Evolutionary conservation across 2,329 filamentous ascomycete genomes (phyloP).

Genomic region (Trichoderma guizhouense): DNA sequence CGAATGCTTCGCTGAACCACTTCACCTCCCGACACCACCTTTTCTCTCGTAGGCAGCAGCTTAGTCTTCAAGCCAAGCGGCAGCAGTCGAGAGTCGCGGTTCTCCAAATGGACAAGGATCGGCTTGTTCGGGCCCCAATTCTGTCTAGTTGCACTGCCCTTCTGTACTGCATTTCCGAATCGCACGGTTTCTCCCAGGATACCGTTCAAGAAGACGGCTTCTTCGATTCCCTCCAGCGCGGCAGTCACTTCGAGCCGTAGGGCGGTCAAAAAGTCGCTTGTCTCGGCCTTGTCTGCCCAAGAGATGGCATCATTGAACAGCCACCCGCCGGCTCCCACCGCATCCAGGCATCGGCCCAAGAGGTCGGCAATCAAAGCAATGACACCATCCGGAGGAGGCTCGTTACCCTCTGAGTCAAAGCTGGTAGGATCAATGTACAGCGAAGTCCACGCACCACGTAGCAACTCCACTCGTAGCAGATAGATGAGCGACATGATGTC

Average conservation of each 20-base stretch:
- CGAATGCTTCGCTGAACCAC: conserved; percentile 64
- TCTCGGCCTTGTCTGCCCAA: conserved; percentile 49
- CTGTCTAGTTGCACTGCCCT: conserved; percentile 29
- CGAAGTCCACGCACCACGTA: conserved; percentile 72
- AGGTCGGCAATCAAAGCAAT: conserved; percentile 70
- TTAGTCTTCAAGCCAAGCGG: conserved; percentile 70
- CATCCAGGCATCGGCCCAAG: conserved; percentile 70
- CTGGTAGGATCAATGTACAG: conserved; percentile 61
- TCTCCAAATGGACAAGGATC: conserved; percentile 41
- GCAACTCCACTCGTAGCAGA: conserved; percentile 68
- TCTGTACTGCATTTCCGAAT: conserved; percentile 48
- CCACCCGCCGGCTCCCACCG: conserved; percentile 72
- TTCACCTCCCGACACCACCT: conserved; percentile 68
- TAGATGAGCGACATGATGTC: conserved; percentile 71
- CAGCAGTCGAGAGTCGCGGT: conserved; percentile 51
- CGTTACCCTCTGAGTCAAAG: conserved; percentile 40
- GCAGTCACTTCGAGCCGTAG: conserved; percentile 68
- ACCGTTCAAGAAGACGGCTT: conserved; percentile 62
- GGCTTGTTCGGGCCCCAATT: conserved; percentile 39
- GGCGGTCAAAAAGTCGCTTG: conserved; percentile 61
- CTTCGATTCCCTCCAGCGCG: conserved; percentile 68
- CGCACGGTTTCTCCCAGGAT: conserved; percentile 64
- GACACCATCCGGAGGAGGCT: conserved; percentile 59
- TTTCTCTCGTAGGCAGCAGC: conserved; percentile 46
- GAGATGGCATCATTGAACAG: conserved; percentile 58